Evolutionary conservation across 2,329 filamentous ascomycete genomes (phyloP).

Genomic region (Botryotinia narcissicola): DNA sequence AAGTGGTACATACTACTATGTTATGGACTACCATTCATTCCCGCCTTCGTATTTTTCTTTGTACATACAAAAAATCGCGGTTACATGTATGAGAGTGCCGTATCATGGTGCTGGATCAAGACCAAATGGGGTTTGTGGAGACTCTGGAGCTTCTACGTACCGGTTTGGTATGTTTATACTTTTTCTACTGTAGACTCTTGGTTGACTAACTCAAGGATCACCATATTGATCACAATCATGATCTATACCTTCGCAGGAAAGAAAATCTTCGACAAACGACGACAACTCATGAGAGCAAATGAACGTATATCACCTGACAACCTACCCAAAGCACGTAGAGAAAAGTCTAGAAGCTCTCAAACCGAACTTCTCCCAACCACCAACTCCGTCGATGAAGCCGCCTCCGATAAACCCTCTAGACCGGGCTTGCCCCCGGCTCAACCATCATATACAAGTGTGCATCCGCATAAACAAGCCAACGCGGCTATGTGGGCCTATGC

Average conservation of each 20-base stretch:
- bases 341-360: constrained; percentile 43
- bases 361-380: constrained; percentile 45
- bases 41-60: constrained; percentile 66
- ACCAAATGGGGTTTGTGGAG: constrained; percentile 67
- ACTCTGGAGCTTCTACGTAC: constrained; percentile 71
- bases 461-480: constrained; percentile 41
- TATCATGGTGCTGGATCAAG: constrained; percentile 78
- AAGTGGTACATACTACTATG: constrained; percentile 66
- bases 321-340: not conserved
- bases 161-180: constrained; percentile 51
- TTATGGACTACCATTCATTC: constrained; percentile 71
- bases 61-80: constrained; percentile 52
- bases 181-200: constrained; percentile 39
- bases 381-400: constrained; percentile 40
- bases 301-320: not conserved
- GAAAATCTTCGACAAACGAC: constrained; percentile 66
- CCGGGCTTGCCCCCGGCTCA: not conserved
- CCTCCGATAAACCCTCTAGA: constrained; percentile 13
- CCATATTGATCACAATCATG: constrained; percentile 58
- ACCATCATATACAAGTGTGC: not conserved
- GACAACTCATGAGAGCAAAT: constrained; percentile 40
- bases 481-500: constrained; percentile 68
- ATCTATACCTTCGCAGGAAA: constrained; percentile 66
- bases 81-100: constrained; percentile 70
- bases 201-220: constrained; percentile 47